Evolutionary conservation across 768 basidiomycete species (phyloP).

Genomic region (Zangia roseola): DNA sequence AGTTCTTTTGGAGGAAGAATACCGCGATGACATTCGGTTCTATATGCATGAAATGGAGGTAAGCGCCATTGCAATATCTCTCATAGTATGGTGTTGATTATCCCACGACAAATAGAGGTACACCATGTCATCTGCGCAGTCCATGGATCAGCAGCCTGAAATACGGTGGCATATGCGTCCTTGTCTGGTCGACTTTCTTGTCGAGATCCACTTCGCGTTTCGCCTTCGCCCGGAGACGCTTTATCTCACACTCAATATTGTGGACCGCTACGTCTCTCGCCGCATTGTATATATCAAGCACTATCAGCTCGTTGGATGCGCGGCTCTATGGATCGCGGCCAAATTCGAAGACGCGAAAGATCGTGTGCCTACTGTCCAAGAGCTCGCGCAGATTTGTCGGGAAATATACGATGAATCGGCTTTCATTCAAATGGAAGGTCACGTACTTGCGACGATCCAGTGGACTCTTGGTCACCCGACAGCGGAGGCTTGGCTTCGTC

Average conservation of each 20-base stretch:
- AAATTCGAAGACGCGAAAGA: constrained; percentile 99
- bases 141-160: constrained; percentile 99
- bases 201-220: constrained; percentile 98
- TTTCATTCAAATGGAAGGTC: constrained; percentile 99
- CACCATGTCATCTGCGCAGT: constrained; percentile 89
- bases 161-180: constrained; percentile 99
- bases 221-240: constrained; percentile 97
- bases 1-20: constrained; percentile 90
- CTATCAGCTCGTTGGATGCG: constrained; percentile 98
- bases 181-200: constrained; percentile 96
- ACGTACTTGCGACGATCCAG: constrained; percentile 92
- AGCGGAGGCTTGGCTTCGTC: constrained; percentile 94
- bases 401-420: constrained; percentile 96
- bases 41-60: constrained; percentile 99
- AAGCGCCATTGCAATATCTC: constrained; percentile 31
- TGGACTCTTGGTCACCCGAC: constrained; percentile 98
- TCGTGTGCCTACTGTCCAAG: constrained; percentile 93
- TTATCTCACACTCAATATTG: constrained; percentile 97
- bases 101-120: constrained; percentile 47
- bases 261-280: constrained; percentile 98
- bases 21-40: constrained; percentile 84
- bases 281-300: constrained; percentile 99
- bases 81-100: constrained; percentile 8
- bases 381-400: constrained; percentile 92
- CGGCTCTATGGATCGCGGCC: constrained; percentile 97